Conservation (phyloP, 1,284 basidiomycete species). For the Rhizoctonia solani region DNA sequence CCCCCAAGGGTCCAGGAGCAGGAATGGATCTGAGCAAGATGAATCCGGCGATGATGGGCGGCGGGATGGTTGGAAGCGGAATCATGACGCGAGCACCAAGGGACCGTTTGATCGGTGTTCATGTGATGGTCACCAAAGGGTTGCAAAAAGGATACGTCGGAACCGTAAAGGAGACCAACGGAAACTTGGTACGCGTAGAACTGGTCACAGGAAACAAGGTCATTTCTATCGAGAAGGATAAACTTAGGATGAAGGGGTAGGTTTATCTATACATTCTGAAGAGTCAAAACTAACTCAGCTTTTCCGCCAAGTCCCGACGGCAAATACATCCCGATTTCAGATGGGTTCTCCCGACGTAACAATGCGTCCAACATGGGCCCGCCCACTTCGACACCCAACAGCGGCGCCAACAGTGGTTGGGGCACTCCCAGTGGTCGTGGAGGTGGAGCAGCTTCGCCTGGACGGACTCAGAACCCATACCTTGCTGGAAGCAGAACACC, state of each 20-base stretch:
- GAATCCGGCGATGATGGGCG: conserved; percentile 81
- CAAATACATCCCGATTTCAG: conserved; percentile 53
- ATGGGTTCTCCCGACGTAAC: conserved; percentile 42
- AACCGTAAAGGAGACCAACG: conserved; percentile 94
- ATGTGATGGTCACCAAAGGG: conserved; percentile 84
- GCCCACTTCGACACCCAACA: conserved; percentile 40
- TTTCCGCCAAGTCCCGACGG: conserved; percentile 56
- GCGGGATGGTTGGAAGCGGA: conserved; percentile 81
- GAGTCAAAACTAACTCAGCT: background rate
- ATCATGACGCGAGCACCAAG: conserved; percentile 72
- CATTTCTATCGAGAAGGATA: conserved; percentile 82
- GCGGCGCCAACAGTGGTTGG: conserved; percentile 28
- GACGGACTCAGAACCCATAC: conserved; percentile 75
- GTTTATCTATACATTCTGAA: conserved; percentile 47
- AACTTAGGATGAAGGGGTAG: conserved; percentile 77
- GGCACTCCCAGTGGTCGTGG: conserved; percentile 37
- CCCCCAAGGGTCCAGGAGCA: conserved; percentile 73
- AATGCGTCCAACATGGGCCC: conserved; percentile 44
- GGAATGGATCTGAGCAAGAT: conserved; percentile 89
- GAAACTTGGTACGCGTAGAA: conserved; percentile 86
- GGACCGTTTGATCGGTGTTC: conserved; percentile 81
- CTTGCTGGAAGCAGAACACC: conserved; percentile 58
- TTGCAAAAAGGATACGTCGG: conserved; percentile 91
- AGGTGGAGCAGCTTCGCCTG: conserved; percentile 35
- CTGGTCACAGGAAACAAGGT: conserved; percentile 89